phyloP scores from a whole-genome alignment of 2,329 filamentous ascomycete genomes.

The Monosporascus sp. region DNA sequence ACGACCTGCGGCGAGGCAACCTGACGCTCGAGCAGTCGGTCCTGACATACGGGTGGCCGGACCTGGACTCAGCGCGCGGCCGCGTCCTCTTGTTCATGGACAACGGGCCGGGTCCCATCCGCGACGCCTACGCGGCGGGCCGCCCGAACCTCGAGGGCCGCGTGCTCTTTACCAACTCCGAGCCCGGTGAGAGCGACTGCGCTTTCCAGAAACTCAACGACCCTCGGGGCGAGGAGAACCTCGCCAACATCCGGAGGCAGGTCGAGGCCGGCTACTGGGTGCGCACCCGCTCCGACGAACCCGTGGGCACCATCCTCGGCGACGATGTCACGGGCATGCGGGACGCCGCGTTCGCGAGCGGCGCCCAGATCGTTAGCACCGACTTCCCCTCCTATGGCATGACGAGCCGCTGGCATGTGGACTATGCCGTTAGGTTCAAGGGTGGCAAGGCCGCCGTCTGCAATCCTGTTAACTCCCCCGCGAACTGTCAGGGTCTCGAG shows the following conservation, averaged over 20 bases:
- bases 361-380: conserved; percentile 45
- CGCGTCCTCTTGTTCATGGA: conserved; percentile 48
- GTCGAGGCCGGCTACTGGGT: conserved; percentile 44
- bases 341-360: conserved; percentile 38
- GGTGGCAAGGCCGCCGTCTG: conserved; percentile 23
- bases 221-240: conserved; percentile 28
- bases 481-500: neutral
- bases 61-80: conserved; percentile 37
- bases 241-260: conserved; percentile 36
- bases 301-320: conserved; percentile 36
- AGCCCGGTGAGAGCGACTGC: conserved; percentile 39
- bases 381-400: conserved; percentile 44
- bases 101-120: conserved; percentile 37
- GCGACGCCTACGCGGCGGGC: conserved; percentile 32
- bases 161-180: conserved; percentile 43
- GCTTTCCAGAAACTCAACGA: conserved; percentile 48
- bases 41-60: conserved; percentile 43
- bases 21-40: conserved; percentile 41
- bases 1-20: conserved; percentile 36
- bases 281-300: conserved; percentile 42
- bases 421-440: conserved; percentile 34
- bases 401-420: conserved; percentile 40
- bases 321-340: conserved; percentile 35
- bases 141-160: conserved; percentile 35
- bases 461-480: conserved; percentile 23